Percentiles rank a stretch among this genome's conserved stretches.
These are phyloP conservation scores for Penicillium sp. DNA, from an alignment of 2,329 filamentous ascomycete genomes.

Conservation along the genomic window DNA sequence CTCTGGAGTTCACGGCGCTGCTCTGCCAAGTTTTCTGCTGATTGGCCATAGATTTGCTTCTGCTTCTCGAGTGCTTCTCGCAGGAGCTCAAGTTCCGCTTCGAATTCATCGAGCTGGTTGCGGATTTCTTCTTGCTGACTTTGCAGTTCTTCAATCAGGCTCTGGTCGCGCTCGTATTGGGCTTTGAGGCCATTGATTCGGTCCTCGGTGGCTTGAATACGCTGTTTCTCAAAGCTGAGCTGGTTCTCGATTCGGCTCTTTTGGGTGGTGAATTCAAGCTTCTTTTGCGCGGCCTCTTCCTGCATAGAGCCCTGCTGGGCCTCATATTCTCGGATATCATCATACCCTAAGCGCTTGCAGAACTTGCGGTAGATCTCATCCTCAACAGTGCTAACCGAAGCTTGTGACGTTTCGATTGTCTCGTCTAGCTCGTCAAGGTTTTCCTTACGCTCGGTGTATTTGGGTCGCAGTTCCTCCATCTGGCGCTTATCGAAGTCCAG, in stretches of 20 bases:
- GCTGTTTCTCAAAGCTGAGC: slow-evolving; percentile 66
- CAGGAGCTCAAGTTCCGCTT: slow-evolving; percentile 74
- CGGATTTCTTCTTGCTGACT: slow-evolving; percentile 73
- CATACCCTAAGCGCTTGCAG: slow-evolving; percentile 82
- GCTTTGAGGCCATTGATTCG: slow-evolving; percentile 69
- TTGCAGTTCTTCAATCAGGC: slow-evolving; percentile 68
- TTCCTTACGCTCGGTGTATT: slow-evolving; percentile 69
- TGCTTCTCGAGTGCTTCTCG: slow-evolving; percentile 69
- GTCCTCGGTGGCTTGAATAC: slow-evolving; percentile 66
- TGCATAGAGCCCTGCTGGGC: slow-evolving; percentile 89
- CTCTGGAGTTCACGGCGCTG: slow-evolving; percentile 79
- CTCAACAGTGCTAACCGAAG: slow-evolving; percentile 75
- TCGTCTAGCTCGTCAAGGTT: slow-evolving; percentile 64
- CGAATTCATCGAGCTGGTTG: slow-evolving; percentile 67
- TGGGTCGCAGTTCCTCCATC: slow-evolving; percentile 73
- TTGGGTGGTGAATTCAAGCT: slow-evolving; percentile 81
- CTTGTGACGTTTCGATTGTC: slow-evolving; percentile 57
- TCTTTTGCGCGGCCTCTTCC: slow-evolving; percentile 84
- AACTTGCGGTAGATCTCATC: slow-evolving; percentile 85
- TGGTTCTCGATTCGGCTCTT: slow-evolving; percentile 62
- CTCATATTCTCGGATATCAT: slow-evolving; percentile 88
- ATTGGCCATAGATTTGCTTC: slow-evolving; percentile 66
- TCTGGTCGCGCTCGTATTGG: slow-evolving; percentile 64
- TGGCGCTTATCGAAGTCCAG: slow-evolving; percentile 70
- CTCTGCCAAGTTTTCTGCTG: slow-evolving; percentile 72